Conservation (phyloP, 2,329 filamentous ascomycete genomes). For the Cladosporium sp. region DNA sequence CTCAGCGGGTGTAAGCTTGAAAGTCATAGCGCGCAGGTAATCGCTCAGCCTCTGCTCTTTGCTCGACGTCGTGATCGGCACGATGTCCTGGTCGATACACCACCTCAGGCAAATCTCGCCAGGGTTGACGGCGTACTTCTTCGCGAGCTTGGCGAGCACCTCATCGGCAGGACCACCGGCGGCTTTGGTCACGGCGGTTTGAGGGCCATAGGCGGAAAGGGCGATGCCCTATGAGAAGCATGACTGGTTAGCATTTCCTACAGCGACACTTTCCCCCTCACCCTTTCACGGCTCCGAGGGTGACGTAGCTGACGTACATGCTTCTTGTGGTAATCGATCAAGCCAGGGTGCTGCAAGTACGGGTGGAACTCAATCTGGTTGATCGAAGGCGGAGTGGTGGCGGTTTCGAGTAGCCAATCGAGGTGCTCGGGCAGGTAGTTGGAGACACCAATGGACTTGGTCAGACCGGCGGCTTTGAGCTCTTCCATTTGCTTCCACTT, state of each 20-base stretch:
- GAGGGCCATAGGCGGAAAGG: constrained; percentile 44
- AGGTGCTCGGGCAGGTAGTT: constrained; percentile 56
- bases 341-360: constrained; percentile 58
- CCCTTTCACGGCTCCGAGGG: not conserved
- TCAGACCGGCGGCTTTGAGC: constrained; percentile 53
- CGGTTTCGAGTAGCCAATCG: constrained; percentile 49
- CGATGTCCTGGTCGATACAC: constrained; percentile 57
- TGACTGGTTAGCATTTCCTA: no score
- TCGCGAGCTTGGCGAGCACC: constrained; percentile 48
- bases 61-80: constrained; percentile 56
- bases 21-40: constrained; percentile 53
- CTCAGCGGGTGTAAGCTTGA: constrained; percentile 57
- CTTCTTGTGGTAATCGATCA: constrained; percentile 52
- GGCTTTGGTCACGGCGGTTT: constrained; percentile 51
- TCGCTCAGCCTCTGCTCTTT: constrained; percentile 58
- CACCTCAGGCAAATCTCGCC: constrained; percentile 57
- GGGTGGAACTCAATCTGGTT: constrained; percentile 70
- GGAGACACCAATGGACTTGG: constrained; percentile 59
- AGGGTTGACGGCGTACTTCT: constrained; percentile 58
- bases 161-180: constrained; percentile 53
- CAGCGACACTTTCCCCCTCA: no score
- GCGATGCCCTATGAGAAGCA: constrained; percentile 38
- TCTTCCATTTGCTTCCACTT: constrained; percentile 60
- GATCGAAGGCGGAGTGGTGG: constrained; percentile 55
- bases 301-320: constrained; percentile 15